Conservation (phyloP, 2,329 filamentous ascomycete species). For the Fusarium compactum region DNA sequence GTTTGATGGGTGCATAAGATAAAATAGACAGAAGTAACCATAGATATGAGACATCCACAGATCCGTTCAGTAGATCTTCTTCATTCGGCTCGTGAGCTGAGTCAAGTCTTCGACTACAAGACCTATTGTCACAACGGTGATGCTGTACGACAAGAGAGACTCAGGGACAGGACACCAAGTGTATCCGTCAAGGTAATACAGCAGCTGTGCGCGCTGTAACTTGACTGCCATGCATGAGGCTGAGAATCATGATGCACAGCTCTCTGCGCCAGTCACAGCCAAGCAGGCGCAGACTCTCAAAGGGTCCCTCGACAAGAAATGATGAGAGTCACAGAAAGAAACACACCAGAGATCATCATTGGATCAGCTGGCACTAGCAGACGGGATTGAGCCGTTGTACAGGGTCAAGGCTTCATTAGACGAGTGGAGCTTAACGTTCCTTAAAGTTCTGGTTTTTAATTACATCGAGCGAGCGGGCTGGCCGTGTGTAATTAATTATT, state of each 20-base stretch:
- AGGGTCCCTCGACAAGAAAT: constrained; percentile 18
- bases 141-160: constrained; percentile 11
- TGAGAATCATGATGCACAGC: constrained; percentile 28
- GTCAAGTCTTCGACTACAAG: constrained; percentile 2
- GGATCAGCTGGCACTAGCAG: constrained; percentile 33
- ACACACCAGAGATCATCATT: constrained; percentile 32
- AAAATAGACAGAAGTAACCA: constrained; percentile 11
- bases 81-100: neutral
- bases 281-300: neutral
- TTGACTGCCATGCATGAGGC: constrained; percentile 24
- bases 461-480: constrained; percentile 39
- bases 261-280: neutral
- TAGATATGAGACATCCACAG: constrained; percentile 12
- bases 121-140: constrained; percentile 9
- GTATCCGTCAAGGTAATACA: neutral
- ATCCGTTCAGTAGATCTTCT: constrained; percentile 4
- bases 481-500: constrained; percentile 38
- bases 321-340: constrained; percentile 32
- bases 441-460: constrained; percentile 48
- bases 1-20: constrained; percentile 21
- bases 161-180: constrained; percentile 15
- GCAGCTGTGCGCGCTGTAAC: constrained; percentile 15
- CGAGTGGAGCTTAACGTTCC: constrained; percentile 42
- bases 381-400: constrained; percentile 38
- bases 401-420: constrained; percentile 37